phyloP scores from a whole-genome alignment of 2,329 filamentous ascomycete genomes.

The Sclerotinia glacialis region DNA sequence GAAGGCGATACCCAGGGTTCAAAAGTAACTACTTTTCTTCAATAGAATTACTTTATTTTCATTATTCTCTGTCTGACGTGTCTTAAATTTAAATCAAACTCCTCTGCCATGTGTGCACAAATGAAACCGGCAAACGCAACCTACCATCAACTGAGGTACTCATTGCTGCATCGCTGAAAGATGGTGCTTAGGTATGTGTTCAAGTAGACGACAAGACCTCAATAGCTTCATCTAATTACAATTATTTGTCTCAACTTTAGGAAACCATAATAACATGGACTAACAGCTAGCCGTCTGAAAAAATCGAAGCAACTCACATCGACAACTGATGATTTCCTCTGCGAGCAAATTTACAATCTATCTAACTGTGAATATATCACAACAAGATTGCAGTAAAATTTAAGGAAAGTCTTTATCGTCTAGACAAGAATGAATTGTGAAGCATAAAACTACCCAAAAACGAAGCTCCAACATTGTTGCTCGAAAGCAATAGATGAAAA shows the following conservation, averaged over 20 bases:
- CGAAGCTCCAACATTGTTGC: background rate
- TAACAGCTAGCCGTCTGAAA: background rate
- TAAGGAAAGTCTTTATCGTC: background rate
- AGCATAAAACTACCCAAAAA: too few species aligned
- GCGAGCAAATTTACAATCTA: background rate
- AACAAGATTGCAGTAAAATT: background rate
- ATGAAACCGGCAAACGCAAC: too few species aligned
- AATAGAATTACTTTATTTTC: background rate
- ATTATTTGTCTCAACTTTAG: background rate
- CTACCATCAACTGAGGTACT: too few species aligned
- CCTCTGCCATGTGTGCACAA: too few species aligned
- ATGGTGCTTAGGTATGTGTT: too few species aligned
- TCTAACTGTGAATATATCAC: background rate
- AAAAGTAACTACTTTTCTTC: conserved; percentile 1
- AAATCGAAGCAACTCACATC: too few species aligned
- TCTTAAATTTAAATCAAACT: background rate
- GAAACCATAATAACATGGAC: background rate
- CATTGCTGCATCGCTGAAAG: too few species aligned
- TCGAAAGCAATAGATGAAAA: background rate
- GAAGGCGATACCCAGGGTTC: conserved; percentile 6
- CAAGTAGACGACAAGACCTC: too few species aligned
- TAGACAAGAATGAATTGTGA: background rate
- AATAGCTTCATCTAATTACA: background rate
- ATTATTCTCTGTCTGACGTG: background rate
- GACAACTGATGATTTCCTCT: too few species aligned